Base-by-base conservation (phyloP, 495 filamentous ascomycete genomes). In the Cryomyces antarcticus region DNA sequence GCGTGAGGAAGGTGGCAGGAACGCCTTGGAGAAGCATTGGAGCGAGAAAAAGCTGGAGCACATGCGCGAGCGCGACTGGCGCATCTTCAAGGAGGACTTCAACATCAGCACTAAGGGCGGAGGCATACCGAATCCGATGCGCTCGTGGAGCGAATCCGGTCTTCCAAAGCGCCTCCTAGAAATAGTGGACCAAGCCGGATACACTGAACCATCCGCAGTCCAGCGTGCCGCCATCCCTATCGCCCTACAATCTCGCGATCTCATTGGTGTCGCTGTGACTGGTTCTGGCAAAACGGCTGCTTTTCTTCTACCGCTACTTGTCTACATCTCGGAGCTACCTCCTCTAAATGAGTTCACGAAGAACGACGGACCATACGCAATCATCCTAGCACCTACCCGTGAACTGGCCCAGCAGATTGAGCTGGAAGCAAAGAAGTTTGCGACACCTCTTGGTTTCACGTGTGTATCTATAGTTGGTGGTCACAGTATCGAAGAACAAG, bases 81-180 rank as follows among this genome's bases (percentile, higher is more conserved):
- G 89, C 55, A 96, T 99, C 50, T 94, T 99, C 71, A 96, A 96
- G 65, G 92, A 96, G 62, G 89, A 99, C 56, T 96, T 93, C 66
- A 93, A 93, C 52, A 99, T 99, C 60, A 67, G 72, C 33, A 95
- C 86, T 12, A 94, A 93, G 59, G 79, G 78, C 46, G 89, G 89
- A 31, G 71, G 72, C 10, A 87, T 99, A 37, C 89, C 89, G 1
- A 86, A 94, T 47, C 89, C 89, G 2, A 96, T 96, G 89, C 84
- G 89, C 17, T 87, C 73, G 36, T 99, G 89, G 89, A 58, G 72
- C 37, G 89, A 99, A 57, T 89, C 84, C 27, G 66, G 69, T 4
- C 65, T 99, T 30, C 87, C 89, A 10, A 74, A 74, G 52, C 72
- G 77, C 2, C 55, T 99, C 27, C 69, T 96, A 42, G 77, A 93